Base-by-base conservation (phyloP, 371 early-diverging fungal species). In the Syncephalastrum contaminatum region DNA sequence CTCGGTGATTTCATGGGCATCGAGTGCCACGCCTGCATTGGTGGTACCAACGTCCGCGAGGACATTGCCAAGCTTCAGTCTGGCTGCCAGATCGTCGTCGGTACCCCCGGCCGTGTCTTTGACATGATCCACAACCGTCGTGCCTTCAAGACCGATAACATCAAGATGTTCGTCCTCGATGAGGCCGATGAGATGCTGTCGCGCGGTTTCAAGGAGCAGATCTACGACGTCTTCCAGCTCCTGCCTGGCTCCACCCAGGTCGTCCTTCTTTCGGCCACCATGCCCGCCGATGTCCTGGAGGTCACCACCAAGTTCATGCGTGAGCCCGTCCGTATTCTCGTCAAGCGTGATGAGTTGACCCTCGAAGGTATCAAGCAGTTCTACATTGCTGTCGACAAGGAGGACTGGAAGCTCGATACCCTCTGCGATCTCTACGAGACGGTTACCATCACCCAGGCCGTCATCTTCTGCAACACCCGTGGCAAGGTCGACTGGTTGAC, bases 161-260 rank as follows among this genome's bases (percentile, higher is more conserved):
- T 97, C 66, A 90, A 90, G 75, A 84, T 96, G 87, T 91, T 98
- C 63, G 89, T 98, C 54, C 86, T 98, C 42, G 98, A 98, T 78
- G 98, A 97, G 76, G 97, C 98, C 48, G 98, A 98, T 83, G 96
- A 96, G 75, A 89, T 98, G 92, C 78, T 97, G 59, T 89, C 90
- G 58, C 87, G 86, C 53, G 97, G 95, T 67, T 97, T 98, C 83
- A 89, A 90, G 77, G 97, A 96, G 43, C 92, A 95, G 75, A 94
- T 98, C 62, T 92, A 95, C 69, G 88, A 92, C 51, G 86, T 97
- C 51, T 96, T 91, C 86, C 90, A 88, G 61, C 80, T 86, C 53
- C 77, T 96, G 56, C 95, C 94, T 56, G 86, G 88, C 2, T 66
- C 59, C 56, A 87, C 92, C 25, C 97, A 98, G 73, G 89, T 94